Evolutionary conservation across 2,329 filamentous ascomycete species (phyloP).

Genomic region (Chlorencoelia australis): DNA sequence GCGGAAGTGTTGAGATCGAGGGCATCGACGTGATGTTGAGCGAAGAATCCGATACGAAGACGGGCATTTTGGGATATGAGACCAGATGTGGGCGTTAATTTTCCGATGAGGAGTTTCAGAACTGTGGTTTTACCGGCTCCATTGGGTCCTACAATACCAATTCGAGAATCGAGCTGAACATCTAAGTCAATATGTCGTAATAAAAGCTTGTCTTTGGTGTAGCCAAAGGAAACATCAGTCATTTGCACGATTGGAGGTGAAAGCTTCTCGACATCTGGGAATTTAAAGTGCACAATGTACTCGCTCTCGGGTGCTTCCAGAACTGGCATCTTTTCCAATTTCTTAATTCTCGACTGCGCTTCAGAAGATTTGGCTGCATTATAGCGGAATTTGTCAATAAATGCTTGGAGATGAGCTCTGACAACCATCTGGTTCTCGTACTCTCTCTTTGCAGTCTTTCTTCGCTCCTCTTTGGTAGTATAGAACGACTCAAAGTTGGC

Average conservation of each 20-base stretch:
- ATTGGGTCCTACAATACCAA: slow-evolving; percentile 98
- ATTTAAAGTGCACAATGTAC: slow-evolving; percentile 94
- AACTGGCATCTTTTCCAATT: slow-evolving; percentile 92
- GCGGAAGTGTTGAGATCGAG: slow-evolving; percentile 82
- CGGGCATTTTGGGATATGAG: slow-evolving; percentile 82
- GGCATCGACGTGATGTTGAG: slow-evolving; percentile 96
- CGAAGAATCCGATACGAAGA: slow-evolving; percentile 90
- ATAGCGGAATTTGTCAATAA: slow-evolving; percentile 99
- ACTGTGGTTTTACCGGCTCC: slow-evolving; percentile 97
- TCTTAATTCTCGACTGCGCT: slow-evolving; percentile 98
- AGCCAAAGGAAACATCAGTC: slow-evolving; percentile 85
- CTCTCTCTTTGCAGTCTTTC: slow-evolving; percentile 92
- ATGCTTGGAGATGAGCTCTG: slow-evolving; percentile 86
- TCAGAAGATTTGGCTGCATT: slow-evolving; percentile 98
- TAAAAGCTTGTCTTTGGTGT: slow-evolving; percentile 67
- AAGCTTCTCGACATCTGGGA: slow-evolving; percentile 94
- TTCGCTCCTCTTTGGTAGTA: slow-evolving; percentile 89
- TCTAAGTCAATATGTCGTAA: slow-evolving; percentile 85
- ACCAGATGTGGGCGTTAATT: slow-evolving; percentile 65
- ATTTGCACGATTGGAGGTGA: slow-evolving; percentile 98
- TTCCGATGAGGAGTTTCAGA: slow-evolving; percentile 92
- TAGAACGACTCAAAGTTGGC: slow-evolving; percentile 98
- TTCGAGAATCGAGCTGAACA: slow-evolving; percentile 94
- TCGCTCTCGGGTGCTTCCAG: slow-evolving; percentile 84
- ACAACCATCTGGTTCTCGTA: slow-evolving; percentile 98